These are phyloP conservation scores for Curvularia sp. DNA, from an alignment of 2,329 filamentous ascomycete species.

Conservation along the genomic window DNA sequence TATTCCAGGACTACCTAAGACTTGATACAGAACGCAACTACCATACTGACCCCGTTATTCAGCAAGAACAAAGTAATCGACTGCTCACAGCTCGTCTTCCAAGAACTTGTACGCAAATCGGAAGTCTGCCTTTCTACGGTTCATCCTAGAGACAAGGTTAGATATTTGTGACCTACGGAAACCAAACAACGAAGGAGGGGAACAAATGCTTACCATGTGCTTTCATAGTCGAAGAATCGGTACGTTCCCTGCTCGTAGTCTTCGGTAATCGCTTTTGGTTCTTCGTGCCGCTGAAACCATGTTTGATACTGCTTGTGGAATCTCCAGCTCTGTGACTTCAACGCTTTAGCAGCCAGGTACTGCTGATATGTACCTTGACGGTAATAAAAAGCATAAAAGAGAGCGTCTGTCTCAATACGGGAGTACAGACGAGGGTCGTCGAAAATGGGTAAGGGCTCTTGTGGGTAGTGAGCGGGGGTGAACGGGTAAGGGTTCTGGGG, in stretches of 20 bases:
- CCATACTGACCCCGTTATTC: slow-evolving; percentile 17
- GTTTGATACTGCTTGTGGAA: slow-evolving; percentile 99
- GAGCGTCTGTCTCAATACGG: slow-evolving; percentile 89
- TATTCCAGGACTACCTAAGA: slow-evolving; percentile 46
- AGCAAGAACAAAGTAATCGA: slow-evolving; percentile 5
- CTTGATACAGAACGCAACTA: slow-evolving; percentile 40
- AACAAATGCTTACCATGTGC: slow-evolving; percentile 75
- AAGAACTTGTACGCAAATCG: slow-evolving; percentile 98
- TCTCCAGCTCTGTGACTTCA: slow-evolving; percentile 98
- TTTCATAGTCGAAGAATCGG: slow-evolving; percentile 99
- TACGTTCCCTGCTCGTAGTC: slow-evolving; percentile 99
- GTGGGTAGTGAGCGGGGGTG: slow-evolving; percentile 84
- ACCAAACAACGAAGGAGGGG: slow-evolving; percentile 8
- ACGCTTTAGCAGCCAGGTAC: slow-evolving; percentile 91
- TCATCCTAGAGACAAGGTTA: slow-evolving; percentile 76
- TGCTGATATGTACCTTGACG: slow-evolving; percentile 96
- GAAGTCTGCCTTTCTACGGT: slow-evolving; percentile 95
- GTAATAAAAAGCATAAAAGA: slow-evolving; percentile 99
- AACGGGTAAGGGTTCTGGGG: slow-evolving; percentile 78
- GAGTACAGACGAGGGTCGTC: slow-evolving; percentile 88
- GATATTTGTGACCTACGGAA: slow-evolving; percentile 23
- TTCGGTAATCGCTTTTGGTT: slow-evolving; percentile 97
- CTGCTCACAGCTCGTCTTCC: slow-evolving; percentile 79
- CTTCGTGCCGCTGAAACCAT: slow-evolving; percentile 98
- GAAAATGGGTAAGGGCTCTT: slow-evolving; percentile 89